A percentile compares a stretch with the other conserved stretches of the same genome.
These are phyloP conservation scores for Aureobasidium sp. DNA, from an alignment of 2,329 filamentous ascomycete species.

Conservation along the genomic window DNA sequence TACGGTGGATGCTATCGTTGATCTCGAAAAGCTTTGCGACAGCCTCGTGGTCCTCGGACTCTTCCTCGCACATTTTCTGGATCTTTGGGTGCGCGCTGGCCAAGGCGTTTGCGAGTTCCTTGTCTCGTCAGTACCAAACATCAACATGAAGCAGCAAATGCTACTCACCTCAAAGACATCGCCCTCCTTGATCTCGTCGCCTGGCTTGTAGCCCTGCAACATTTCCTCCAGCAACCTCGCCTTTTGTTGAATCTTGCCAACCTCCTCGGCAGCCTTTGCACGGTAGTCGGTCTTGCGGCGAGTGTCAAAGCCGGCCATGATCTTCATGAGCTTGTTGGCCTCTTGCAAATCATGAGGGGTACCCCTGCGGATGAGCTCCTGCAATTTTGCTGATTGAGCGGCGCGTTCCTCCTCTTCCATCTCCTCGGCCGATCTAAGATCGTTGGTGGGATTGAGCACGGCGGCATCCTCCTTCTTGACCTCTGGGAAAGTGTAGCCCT, in stretches of 20 bases:
- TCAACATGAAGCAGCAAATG: constrained; percentile 14
- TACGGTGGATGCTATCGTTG: constrained; percentile 97
- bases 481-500: constrained; percentile 93
- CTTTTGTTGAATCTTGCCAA: constrained; percentile 92
- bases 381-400: constrained; percentile 94
- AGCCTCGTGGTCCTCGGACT: constrained; percentile 92
- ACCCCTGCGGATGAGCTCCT: constrained; percentile 89
- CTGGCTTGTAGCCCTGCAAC: constrained; percentile 72
- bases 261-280: constrained; percentile 93
- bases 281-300: constrained; percentile 95
- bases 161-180: constrained; percentile 58
- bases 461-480: constrained; percentile 89
- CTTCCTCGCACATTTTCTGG: constrained; percentile 98
- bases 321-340: constrained; percentile 95
- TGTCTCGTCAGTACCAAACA: constrained; percentile 14
- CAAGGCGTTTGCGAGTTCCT: constrained; percentile 82
- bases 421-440: constrained; percentile 90
- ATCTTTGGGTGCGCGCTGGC: constrained; percentile 97
- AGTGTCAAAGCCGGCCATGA: constrained; percentile 97
- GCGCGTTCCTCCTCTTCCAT: constrained; percentile 97
- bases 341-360: constrained; percentile 91
- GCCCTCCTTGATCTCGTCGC: constrained; percentile 67
- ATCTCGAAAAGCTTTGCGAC: constrained; percentile 94
- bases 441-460: constrained; percentile 93
- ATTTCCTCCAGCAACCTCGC: constrained; percentile 88